phyloP scores from a whole-genome alignment of 805 yeast species.

The Yamadazyma insecticola region DNA sequence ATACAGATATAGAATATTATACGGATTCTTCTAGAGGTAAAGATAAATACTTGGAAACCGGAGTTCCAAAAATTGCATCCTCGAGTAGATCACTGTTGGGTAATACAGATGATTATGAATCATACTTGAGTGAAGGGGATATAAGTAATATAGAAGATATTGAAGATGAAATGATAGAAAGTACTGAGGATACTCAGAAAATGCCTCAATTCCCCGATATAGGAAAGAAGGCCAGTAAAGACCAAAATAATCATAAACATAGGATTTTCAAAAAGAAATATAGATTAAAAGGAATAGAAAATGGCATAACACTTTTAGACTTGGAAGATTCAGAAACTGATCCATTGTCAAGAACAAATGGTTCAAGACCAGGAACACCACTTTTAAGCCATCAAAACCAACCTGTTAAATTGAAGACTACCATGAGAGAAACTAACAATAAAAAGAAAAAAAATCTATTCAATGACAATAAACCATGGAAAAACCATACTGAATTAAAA shows the following conservation, averaged over 20 bases:
- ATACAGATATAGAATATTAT: too few species aligned
- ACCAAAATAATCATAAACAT: conserved; percentile 6
- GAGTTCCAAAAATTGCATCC: too few species aligned
- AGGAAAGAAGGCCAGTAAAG: conserved; percentile 10
- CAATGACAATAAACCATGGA: conserved; percentile 93
- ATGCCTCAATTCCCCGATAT: conserved; percentile 35
- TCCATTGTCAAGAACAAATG: conserved; percentile 3
- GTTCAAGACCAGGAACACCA: conserved; percentile 14
- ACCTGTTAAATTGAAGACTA: conserved; percentile 43
- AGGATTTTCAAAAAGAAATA: conserved; percentile 17
- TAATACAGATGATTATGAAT: too few species aligned
- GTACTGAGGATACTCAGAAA: conserved; percentile 6
- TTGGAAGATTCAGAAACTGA: conserved; percentile 12
- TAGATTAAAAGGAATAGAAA: conserved; percentile 13
- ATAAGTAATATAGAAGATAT: too few species aligned
- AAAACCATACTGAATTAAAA: conserved; percentile 62
- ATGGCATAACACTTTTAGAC: too few species aligned
- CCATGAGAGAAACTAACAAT: conserved; percentile 44
- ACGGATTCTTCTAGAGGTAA: too few species aligned
- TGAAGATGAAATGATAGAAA: conserved; percentile 4
- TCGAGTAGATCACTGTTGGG: conserved; percentile 12
- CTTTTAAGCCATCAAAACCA: conserved; percentile 14
- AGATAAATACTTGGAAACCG: not conserved
- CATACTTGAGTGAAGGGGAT: conserved; percentile 4
- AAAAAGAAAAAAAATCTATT: conserved; percentile 47